Evolutionary conservation across 192 early-diverging fungal species (phyloP), one percentile per base, ranked within the genome.

Genomic region (Backusella parvicylindrica): DNA sequence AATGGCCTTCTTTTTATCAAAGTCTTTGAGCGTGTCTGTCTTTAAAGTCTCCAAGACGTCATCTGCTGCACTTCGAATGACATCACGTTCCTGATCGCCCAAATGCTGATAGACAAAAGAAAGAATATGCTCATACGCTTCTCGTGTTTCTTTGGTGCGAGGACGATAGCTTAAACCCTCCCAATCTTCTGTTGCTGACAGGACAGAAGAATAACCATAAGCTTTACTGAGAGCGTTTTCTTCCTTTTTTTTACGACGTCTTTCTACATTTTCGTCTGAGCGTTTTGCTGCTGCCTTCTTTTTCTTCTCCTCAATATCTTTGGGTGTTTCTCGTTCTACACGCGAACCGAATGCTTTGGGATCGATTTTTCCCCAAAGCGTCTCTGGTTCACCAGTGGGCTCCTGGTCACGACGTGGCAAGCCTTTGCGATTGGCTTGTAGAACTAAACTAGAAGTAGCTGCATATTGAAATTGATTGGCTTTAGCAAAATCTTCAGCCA

Each of bases 371-470:
- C 97, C 97, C 84, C 89, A 92, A 23, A 99, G 86, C 6, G 95
- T 90, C 82, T 97, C 97, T 47, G 95, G 90, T 75, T 99, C 97
- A n/a, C 96, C 97, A 37, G 93, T 95, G 18, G 96, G 95, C 76
- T 99, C 96, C 74, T 95, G 88, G 82, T 93, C 92, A 47, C 97
- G 89, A 32, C 95, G 91, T 37, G 92, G 89, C 63, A 91, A 82
- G 18, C 87, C 86, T 60, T 91, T 88, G 26, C 98, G 88, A 81
- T 97, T 95, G 16, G 95, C 93, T 40, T 95, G 93, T 32, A 98
- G 89, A 4, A 99, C 98, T 71, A 98, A 86, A 88, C 97, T 99
- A n/a, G 95, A 91, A 81, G 95, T 98, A 18, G 95, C 95, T 6
- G 95, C 89, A 79, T 93, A 95, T 77, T 92, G 91, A 82, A 93